These are phyloP conservation scores for Aureobasidium subglaciale DNA, from an alignment of 2,329 filamentous ascomycete species.

Conservation along the genomic window DNA sequence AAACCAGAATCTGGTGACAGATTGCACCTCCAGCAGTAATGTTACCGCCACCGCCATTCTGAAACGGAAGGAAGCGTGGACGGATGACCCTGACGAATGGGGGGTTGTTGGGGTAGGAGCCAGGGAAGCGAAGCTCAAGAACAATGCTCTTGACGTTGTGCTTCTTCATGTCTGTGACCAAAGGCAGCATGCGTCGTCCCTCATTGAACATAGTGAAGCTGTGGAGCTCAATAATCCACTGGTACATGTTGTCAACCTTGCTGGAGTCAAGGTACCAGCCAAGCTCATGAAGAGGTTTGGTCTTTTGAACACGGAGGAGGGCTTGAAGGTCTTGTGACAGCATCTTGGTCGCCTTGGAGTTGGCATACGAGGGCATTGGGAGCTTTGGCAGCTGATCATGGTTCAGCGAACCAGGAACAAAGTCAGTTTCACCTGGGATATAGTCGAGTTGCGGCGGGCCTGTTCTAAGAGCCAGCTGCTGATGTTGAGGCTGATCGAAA, in stretches of 20 bases:
- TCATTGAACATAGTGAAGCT: conserved; percentile 50
- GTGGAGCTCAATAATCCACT: conserved; percentile 88
- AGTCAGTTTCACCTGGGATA: conserved; percentile 59
- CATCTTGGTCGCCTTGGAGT: conserved; percentile 50
- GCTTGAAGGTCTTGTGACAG: conserved; percentile 59
- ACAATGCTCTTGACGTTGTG: conserved; percentile 60
- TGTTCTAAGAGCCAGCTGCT: conserved; percentile 20
- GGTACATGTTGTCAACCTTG: conserved; percentile 67
- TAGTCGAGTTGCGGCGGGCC: conserved; percentile 48
- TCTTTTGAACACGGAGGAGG: conserved; percentile 57
- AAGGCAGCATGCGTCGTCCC: conserved; percentile 44
- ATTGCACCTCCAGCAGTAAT: conserved; percentile 79
- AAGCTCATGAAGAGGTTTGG: conserved; percentile 55
- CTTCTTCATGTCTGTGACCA: conserved; percentile 67
- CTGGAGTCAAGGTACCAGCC: conserved; percentile 75
- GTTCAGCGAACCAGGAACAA: conserved; percentile 61
- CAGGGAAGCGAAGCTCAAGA: conserved; percentile 73
- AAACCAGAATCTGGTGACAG: conserved; percentile 32
- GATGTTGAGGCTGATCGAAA: conserved; percentile 21
- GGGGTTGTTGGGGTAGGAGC: conserved; percentile 67
- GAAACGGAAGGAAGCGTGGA: conserved; percentile 69
- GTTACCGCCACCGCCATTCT: conserved; percentile 71
- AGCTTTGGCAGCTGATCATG: conserved; percentile 56
- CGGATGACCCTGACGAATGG: conserved; percentile 77
- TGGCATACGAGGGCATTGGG: conserved; percentile 59